Base-by-base conservation (phyloP, 176 grass and related monocot species). In the Ensete ventricosum region DNA sequence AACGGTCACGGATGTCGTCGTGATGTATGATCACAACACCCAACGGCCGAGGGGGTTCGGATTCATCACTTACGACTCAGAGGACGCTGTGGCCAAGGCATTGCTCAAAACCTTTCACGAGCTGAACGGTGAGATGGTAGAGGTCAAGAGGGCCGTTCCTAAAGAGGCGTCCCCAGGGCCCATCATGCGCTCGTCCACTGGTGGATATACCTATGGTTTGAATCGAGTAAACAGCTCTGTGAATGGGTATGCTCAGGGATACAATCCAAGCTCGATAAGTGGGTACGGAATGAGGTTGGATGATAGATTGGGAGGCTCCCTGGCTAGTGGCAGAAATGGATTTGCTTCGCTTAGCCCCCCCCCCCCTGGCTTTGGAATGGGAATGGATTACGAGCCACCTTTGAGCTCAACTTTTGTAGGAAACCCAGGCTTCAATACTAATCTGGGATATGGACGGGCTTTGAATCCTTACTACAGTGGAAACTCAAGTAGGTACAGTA, bases 1-100 rank as follows among this genome's bases (percentile, higher is more conserved):
- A 16, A 81, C 83, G 55, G 88, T 93, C 74, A 90, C 88, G 12
- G 93, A 97, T 75, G 93, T 93, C 16, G 93, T 97, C 22, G 90
- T 97, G 52, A 97, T 97, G 93, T 97, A 97, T 17, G 93, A 97
- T 81, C 90, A 97, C 74, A 97, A 85, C 72, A 97, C 90, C 0
- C 93, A 93, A 66, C 87, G 93, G 77, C 93, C 93, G 25, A 89
- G 93, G 77, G 93, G 93, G 16, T 97, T 97, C 24, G 93, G 93
- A 50, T 97, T 97, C 83, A 97, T 97, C 83, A 97, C 93, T 52
- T 97, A 84, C 86, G 93, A 97, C 70, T 92, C 89, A 2, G 93
- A 97, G 71, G 93, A 87, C 1, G 85, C 93, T 1, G 93, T 97
- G 75, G 93, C 93, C 43, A 87, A 86, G 82, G 93, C 77, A 9